Percentiles rank a stretch among this genome's conserved stretches.
Evolutionary conservation across 108 stramenopile genomes (phyloP).

Genomic region (Nannochloropsis salina): DNA sequence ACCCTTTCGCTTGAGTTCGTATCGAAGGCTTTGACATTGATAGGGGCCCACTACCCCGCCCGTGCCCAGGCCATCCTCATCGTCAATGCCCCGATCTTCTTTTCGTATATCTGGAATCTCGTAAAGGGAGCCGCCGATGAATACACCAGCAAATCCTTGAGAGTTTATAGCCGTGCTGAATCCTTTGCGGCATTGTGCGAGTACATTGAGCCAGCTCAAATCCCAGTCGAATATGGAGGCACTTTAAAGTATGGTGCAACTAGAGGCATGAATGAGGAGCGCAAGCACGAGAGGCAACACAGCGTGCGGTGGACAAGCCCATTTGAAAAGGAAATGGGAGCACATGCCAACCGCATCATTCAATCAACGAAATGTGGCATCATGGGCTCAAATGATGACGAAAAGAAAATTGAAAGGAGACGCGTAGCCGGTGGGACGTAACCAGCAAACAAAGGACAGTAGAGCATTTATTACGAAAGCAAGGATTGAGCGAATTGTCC

Average conservation of each 20-base stretch:
- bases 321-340: not conserved
- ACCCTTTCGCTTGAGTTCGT: not conserved
- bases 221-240: not conserved
- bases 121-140: not conserved
- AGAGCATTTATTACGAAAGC: too few relatives aligned
- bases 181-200: not conserved
- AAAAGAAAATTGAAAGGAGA: too few relatives aligned
- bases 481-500: too few relatives aligned
- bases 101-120: not conserved
- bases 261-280: not conserved
- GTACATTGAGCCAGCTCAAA: not conserved
- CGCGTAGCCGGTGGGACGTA: too few relatives aligned
- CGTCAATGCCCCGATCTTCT: slow-evolving; percentile 6
- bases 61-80: not conserved
- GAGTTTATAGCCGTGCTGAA: not conserved
- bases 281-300: not conserved
- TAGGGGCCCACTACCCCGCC: not conserved
- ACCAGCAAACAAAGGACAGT: too few relatives aligned
- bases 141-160: slow-evolving; percentile 1
- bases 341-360: not conserved
- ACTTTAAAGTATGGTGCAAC: not conserved
- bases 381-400: not conserved
- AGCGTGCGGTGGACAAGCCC: slow-evolving; percentile 11
- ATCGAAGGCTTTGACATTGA: not conserved
- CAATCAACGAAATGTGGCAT: not conserved